Percentiles rank a stretch among this genome's conserved stretches.
phyloP scores from a whole-genome alignment of 2,329 filamentous ascomycete genomes.

The Alternaria ventricosa region DNA sequence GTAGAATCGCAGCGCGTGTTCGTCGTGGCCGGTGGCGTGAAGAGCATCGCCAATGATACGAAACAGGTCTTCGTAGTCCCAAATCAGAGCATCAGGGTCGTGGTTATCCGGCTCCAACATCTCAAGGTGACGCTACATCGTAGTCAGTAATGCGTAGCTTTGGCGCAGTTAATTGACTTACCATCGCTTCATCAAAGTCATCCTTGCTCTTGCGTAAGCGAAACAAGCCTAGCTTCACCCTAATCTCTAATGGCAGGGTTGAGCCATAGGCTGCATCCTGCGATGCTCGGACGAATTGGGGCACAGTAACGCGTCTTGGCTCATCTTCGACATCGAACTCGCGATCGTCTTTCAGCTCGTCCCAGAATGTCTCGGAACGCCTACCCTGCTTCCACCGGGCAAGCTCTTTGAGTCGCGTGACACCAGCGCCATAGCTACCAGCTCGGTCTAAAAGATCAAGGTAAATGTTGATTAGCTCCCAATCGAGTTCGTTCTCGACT shows the following conservation, averaged over 20 bases:
- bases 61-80: conserved; percentile 79
- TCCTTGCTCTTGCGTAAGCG: conserved; percentile 73
- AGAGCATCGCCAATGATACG: conserved; percentile 71
- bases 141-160: conserved; percentile 31
- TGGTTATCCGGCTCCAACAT: conserved; percentile 71
- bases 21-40: conserved; percentile 56
- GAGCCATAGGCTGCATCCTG: conserved; percentile 69
- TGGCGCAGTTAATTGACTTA: conserved; percentile 64
- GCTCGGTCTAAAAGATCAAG: conserved; percentile 77
- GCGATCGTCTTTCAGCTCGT: conserved; percentile 75
- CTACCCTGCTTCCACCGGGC: conserved; percentile 85
- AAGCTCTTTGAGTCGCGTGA: conserved; percentile 72
- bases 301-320: conserved; percentile 67
- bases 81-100: conserved; percentile 59
- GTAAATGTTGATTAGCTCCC: conserved; percentile 87
- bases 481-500: conserved; percentile 61
- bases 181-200: conserved; percentile 72
- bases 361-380: conserved; percentile 77
- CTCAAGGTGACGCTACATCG: conserved; percentile 53
- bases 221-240: conserved; percentile 82
- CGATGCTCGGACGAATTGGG: conserved; percentile 66
- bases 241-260: conserved; percentile 79
- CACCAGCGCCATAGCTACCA: conserved; percentile 68
- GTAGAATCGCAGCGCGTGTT: conserved; percentile 66
- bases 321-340: conserved; percentile 84